phyloP scores from a whole-genome alignment of 768 basidiomycete genomes.

The Russula dissimulans region DNA sequence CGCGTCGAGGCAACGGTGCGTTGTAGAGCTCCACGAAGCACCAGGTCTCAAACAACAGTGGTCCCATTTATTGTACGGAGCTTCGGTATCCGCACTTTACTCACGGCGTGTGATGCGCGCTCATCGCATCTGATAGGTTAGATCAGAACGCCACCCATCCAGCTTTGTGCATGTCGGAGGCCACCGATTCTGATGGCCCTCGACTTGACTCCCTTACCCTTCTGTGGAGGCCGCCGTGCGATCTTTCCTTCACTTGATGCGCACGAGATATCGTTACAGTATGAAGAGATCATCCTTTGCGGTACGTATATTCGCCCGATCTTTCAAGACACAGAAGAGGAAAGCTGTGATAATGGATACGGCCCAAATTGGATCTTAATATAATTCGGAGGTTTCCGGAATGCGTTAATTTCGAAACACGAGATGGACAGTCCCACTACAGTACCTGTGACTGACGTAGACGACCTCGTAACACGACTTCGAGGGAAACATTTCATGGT shows the following conservation, averaged over 20 bases:
- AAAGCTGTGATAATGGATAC: background rate
- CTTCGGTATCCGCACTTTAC: background rate
- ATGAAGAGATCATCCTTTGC: background rate
- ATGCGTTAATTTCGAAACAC: background rate
- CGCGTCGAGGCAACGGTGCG: conserved; percentile 9
- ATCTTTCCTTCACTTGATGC: background rate
- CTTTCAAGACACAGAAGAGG: background rate
- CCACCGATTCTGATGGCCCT: background rate
- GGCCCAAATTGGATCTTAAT: background rate
- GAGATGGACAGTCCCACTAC: background rate
- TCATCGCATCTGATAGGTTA: background rate
- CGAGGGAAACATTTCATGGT: background rate
- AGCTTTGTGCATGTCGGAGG: background rate
- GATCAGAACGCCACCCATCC: background rate
- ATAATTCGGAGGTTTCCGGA: conserved; percentile 3
- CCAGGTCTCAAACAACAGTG: background rate
- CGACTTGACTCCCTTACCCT: background rate
- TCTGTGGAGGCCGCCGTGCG: background rate
- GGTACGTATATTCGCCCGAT: too few species aligned
- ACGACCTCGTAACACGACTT: background rate
- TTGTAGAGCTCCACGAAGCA: background rate
- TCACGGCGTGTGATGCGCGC: background rate
- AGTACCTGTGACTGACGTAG: background rate
- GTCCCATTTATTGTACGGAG: background rate
- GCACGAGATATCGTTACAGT: background rate